These are phyloP conservation scores for Pelargonium australe DNA, from an alignment of 441 rosid species.

Conservation along the genomic window DNA sequence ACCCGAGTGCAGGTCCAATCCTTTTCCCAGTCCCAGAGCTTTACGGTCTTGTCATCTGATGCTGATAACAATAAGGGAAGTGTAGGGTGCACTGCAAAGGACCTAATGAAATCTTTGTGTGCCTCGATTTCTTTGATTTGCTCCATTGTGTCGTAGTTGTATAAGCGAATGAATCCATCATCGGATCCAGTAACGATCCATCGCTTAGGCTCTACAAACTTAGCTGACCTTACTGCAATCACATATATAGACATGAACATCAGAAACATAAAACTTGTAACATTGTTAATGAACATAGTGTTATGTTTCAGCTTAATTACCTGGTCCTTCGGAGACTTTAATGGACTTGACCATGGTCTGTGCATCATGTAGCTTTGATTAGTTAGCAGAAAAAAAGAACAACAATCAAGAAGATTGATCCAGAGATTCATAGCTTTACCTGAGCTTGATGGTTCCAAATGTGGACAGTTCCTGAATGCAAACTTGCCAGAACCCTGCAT, in stretches of 20 bases:
- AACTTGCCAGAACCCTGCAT: constrained; percentile 62
- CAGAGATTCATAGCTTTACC: constrained; percentile 27
- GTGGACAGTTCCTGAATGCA: constrained; percentile 66
- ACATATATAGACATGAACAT: constrained; percentile 12
- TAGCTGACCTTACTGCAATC: constrained; percentile 61
- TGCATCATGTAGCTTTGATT: too few relatives aligned
- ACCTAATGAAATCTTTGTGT: constrained; percentile 73
- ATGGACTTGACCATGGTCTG: constrained; percentile 55
- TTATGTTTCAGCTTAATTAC: constrained; percentile 19
- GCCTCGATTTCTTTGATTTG: constrained; percentile 78
- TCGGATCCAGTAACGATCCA: constrained; percentile 79
- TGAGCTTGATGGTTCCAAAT: constrained; percentile 82
- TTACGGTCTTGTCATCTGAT: constrained; percentile 79
- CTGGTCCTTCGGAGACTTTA: constrained; percentile 60
- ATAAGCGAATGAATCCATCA: constrained; percentile 61
- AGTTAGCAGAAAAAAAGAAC: too few relatives aligned
- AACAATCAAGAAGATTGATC: too few relatives aligned
- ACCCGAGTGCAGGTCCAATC: constrained; percentile 74
- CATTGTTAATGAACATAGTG: too few relatives aligned
- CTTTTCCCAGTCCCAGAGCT: constrained; percentile 96
- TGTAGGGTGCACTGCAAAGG: constrained; percentile 66
- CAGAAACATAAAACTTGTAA: background rate
- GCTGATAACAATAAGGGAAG: constrained; percentile 72
- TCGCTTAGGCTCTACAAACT: constrained; percentile 57
- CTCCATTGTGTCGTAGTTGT: constrained; percentile 68